Conservation (phyloP, 148 eudicot genomes). For the Rhododendron mucronatum region DNA sequence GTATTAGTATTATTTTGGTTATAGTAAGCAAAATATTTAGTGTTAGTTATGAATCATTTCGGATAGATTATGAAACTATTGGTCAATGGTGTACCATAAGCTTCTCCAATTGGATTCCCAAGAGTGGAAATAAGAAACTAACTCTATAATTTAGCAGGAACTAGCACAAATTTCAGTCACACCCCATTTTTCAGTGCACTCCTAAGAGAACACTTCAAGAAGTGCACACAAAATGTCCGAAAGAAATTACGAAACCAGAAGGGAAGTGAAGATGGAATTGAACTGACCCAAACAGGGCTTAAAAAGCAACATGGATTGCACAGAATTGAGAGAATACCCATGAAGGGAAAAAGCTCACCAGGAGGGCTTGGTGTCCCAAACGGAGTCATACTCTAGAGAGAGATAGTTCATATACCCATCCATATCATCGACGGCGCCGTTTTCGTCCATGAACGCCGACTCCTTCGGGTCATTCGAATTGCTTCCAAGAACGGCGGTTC, state of each 20-base stretch:
- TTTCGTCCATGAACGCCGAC: slow-evolving; percentile 46
- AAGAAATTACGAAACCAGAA: background rate
- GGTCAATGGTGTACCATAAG: background rate
- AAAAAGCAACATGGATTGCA: background rate
- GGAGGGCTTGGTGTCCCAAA: slow-evolving; percentile 97
- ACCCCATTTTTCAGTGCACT: background rate
- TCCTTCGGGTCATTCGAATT: slow-evolving; percentile 29
- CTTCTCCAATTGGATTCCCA: background rate
- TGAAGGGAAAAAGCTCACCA: slow-evolving; percentile 36
- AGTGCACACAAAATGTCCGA: background rate
- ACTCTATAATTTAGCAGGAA: background rate
- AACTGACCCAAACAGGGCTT: background rate
- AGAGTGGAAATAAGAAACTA: background rate
- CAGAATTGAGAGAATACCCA: background rate
- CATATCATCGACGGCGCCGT: slow-evolving; percentile 72
- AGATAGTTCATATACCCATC: slow-evolving; percentile 75
- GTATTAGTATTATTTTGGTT: background rate
- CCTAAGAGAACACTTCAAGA: background rate
- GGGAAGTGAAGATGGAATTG: background rate
- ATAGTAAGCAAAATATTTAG: background rate
- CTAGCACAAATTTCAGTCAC: background rate
- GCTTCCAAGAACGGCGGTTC: slow-evolving; percentile 22
- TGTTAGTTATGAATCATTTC: background rate
- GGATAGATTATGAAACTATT: background rate
- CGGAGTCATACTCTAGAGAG: slow-evolving; percentile 94